Conservation (phyloP, 192 early-diverging fungal species). For the Entomortierella parvispora region DNA sequence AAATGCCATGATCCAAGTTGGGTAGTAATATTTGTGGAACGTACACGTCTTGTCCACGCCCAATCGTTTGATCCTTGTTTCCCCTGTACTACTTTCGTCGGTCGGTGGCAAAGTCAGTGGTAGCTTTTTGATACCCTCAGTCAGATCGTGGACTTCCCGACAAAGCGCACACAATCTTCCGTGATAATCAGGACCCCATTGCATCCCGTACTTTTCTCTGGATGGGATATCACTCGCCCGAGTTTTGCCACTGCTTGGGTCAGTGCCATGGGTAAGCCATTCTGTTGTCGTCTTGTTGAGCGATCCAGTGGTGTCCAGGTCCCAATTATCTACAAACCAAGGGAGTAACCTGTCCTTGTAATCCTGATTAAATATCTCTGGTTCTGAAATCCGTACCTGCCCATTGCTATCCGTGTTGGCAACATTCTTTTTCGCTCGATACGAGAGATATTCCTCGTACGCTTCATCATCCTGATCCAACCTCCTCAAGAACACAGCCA, state of each 20-base stretch:
- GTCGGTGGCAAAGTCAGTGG: too few species aligned
- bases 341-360: slow-evolving; percentile 12
- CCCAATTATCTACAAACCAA: slow-evolving; percentile 34
- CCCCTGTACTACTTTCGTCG: neutral
- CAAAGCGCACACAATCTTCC: slow-evolving; percentile 11
- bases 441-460: slow-evolving; percentile 13
- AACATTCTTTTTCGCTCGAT: neutral
- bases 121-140: slow-evolving; percentile 5
- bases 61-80: slow-evolving; percentile 2
- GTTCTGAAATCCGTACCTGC: neutral
- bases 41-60: slow-evolving; percentile 10
- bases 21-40: slow-evolving; percentile 7
- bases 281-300: slow-evolving; percentile 6
- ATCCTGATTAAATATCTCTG: slow-evolving; percentile 12
- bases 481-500: slow-evolving; percentile 19
- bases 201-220: slow-evolving; percentile 9
- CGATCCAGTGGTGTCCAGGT: neutral
- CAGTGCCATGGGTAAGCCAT: slow-evolving; percentile 4
- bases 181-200: slow-evolving; percentile 11
- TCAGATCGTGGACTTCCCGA: slow-evolving; percentile 6
- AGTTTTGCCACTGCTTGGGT: slow-evolving; percentile 1
- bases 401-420: slow-evolving; percentile 14
- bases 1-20: slow-evolving; percentile 20
- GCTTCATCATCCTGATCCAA: slow-evolving; percentile 10
- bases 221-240: too few species aligned